Evolutionary conservation across 164 flowering plant species (phyloP).

Genomic region (Magnolia sinica): DNA sequence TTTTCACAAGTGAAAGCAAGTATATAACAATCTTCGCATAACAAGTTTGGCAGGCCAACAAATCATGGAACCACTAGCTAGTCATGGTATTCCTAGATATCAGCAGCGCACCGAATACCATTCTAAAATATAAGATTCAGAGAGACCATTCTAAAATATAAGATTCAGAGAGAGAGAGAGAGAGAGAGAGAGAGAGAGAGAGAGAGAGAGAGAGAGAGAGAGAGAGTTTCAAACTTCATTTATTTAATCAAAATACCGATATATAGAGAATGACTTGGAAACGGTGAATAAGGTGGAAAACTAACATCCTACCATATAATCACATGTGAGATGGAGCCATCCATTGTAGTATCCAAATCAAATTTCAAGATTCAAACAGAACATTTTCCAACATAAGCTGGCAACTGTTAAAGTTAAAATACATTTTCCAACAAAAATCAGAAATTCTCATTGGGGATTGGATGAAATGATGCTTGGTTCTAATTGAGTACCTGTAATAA

Average conservation of each 20-base stretch:
- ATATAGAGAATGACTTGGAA: neutral
- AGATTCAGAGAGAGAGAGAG: neutral
- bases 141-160: too few relatives aligned
- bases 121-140: neutral
- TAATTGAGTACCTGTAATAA: slow-evolving; percentile 69
- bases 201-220: too few relatives aligned
- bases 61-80: neutral
- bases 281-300: neutral
- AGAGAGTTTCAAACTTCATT: neutral
- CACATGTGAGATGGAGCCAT: neutral
- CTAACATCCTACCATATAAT: neutral
- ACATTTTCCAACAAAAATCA: too few relatives aligned
- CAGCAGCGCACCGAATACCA: neutral
- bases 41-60: neutral
- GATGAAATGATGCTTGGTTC: neutral
- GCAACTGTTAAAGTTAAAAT: neutral
- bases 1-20: too few relatives aligned
- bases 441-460: neutral
- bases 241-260: neutral
- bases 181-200: too few relatives aligned
- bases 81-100: neutral
- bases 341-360: neutral
- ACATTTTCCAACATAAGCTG: neutral
- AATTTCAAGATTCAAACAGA: neutral
- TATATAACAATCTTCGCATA: neutral